These are phyloP conservation scores for Cordyceps javanica DNA, from an alignment of 2,329 filamentous ascomycete genomes.

Conservation along the genomic window DNA sequence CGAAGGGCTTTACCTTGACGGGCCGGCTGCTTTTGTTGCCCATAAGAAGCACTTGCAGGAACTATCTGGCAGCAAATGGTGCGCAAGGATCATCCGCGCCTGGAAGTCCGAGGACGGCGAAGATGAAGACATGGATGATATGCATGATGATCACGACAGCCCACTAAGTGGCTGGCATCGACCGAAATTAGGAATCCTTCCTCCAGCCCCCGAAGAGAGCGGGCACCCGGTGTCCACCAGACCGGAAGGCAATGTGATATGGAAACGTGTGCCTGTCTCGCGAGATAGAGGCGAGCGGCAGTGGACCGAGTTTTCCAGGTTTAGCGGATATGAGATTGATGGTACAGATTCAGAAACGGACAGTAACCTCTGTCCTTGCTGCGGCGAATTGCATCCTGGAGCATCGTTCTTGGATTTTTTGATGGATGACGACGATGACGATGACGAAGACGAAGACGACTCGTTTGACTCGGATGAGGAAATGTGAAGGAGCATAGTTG, in stretches of 20 bases:
- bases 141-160: constrained; percentile 20
- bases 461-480: constrained; percentile 3
- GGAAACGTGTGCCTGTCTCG: constrained; percentile 42
- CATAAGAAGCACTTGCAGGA: constrained; percentile 32
- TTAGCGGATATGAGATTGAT: constrained; percentile 31
- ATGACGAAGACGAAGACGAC: neutral
- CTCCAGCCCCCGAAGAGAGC: constrained; percentile 34
- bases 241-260: constrained; percentile 40
- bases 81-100: constrained; percentile 40
- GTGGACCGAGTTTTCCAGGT: constrained; percentile 44
- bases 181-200: constrained; percentile 28
- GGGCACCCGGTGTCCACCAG: constrained; percentile 37
- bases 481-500: neutral
- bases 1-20: constrained; percentile 45
- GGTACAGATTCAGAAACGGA: constrained; percentile 29
- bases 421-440: constrained; percentile 1
- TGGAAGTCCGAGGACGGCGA: constrained; percentile 28
- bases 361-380: constrained; percentile 33
- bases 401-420: constrained; percentile 28
- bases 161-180: constrained; percentile 21
- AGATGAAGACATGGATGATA: constrained; percentile 20
- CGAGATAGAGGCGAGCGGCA: constrained; percentile 34
- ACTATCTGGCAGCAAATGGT: constrained; percentile 34
- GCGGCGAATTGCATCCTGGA: constrained; percentile 32
- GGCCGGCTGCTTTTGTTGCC: constrained; percentile 37